A percentile compares a stretch with the other conserved stretches of the same genome.
phyloP scores from a whole-genome alignment of 169 alveolate genomes.

The Fabrea salina region DNA sequence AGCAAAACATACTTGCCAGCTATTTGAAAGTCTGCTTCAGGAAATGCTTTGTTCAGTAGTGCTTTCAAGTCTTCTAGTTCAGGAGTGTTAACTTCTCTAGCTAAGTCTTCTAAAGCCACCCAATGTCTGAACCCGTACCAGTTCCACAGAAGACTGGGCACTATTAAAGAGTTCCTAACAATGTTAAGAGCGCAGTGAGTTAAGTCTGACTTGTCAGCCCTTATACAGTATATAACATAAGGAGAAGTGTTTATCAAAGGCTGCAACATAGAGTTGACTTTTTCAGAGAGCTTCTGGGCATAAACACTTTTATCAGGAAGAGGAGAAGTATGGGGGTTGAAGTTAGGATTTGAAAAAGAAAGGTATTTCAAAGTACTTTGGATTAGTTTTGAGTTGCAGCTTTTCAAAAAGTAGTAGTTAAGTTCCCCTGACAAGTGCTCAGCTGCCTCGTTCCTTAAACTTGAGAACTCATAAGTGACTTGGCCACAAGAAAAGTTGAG shows the following conservation, averaged over 20 bases:
- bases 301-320: not conserved
- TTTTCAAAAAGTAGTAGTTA: not conserved
- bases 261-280: not conserved
- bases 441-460: not conserved
- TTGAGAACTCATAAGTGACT: not conserved
- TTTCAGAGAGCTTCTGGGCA: not conserved
- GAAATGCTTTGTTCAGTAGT: not conserved
- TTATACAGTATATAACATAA: constrained; percentile 22
- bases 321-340: not conserved
- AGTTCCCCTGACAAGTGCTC: not conserved
- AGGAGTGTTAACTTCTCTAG: not conserved
- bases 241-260: constrained; percentile 4
- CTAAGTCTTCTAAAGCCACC: not conserved
- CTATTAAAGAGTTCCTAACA: constrained; percentile 14
- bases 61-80: not conserved
- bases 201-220: not conserved
- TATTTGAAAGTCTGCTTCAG: not conserved
- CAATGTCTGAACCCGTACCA: constrained; percentile 31
- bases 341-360: too few relatives aligned
- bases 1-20: not conserved
- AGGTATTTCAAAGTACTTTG: not conserved
- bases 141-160: constrained; percentile 11
- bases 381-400: not conserved
- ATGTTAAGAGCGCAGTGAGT: not conserved
- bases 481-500: not conserved